Percentiles rank a stretch among this genome's conserved stretches.
Conservation (phyloP, 352 stramenopile species). For the Globisporangium recalcitrans region DNA sequence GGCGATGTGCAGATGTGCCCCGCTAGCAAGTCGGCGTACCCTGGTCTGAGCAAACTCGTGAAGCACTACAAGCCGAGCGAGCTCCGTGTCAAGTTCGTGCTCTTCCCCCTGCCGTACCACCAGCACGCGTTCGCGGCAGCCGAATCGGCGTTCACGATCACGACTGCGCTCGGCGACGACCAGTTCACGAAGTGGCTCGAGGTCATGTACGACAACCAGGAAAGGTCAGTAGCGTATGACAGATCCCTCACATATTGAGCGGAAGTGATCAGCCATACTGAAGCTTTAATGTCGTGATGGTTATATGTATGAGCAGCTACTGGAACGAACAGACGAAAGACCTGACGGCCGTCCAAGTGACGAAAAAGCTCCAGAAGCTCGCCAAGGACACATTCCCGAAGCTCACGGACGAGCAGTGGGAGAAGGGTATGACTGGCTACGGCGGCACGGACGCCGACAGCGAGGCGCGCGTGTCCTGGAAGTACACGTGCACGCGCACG, state of each 20-base stretch:
- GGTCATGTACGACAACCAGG: conserved; percentile 71
- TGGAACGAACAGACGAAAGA: conserved; percentile 84
- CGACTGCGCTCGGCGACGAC: conserved; percentile 42
- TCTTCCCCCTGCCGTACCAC: conserved; percentile 79
- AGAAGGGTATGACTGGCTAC: conserved; percentile 65
- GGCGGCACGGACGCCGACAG: conserved; percentile 65
- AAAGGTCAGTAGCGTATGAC: conserved; percentile 47
- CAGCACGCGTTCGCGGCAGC: conserved; percentile 65
- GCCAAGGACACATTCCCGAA: conserved; percentile 64
- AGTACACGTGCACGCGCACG: conserved; percentile 72
- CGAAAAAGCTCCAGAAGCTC: conserved; percentile 47
- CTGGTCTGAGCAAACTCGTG: conserved; percentile 49
- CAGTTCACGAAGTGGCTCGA: conserved; percentile 68
- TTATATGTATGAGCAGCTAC: conserved; percentile 39
- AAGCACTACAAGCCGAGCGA: conserved; percentile 49
- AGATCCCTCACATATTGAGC: not conserved
- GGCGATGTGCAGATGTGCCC: conserved; percentile 48
- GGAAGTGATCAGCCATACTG: not conserved
- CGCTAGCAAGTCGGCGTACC: conserved; percentile 66
- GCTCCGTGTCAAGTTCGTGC: conserved; percentile 62
- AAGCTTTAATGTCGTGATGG: not conserved
- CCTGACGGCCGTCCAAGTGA: conserved; percentile 58
- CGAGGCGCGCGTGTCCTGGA: conserved; percentile 59
- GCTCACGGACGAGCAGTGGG: conserved; percentile 61
- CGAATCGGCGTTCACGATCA: conserved; percentile 64